phyloP scores from a whole-genome alignment of 257 asterid genomes.

The Eustoma russellianum region DNA sequence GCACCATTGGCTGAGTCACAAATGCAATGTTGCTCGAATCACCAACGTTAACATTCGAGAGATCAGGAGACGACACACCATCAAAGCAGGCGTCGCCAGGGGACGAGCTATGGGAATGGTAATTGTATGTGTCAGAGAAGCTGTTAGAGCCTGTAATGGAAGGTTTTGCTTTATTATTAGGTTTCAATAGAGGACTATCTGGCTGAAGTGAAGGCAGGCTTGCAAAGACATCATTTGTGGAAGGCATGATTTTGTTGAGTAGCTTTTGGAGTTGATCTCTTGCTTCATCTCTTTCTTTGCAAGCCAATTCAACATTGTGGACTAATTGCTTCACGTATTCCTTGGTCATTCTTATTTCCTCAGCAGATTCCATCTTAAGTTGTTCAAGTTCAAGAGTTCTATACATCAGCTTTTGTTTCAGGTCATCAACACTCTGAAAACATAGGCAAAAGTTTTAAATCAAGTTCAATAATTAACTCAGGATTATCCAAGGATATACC shows the following conservation, averaged over 20 bases:
- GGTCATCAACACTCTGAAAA: conserved; percentile 28
- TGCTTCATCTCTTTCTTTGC: conserved; percentile 37
- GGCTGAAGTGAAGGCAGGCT: conserved; percentile 8
- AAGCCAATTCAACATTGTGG: conserved; percentile 17
- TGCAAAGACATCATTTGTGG: conserved; percentile 5
- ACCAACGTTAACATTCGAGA: conserved; percentile 21
- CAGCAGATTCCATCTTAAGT: conserved; percentile 21
- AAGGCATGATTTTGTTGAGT: conserved; percentile 21
- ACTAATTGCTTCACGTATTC: conserved; percentile 20
- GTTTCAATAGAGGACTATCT: conserved; percentile 12
- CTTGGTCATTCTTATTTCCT: conserved; percentile 22
- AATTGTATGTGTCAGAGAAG: conserved; percentile 42
- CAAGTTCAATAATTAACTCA: too few relatives aligned
- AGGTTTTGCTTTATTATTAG: too few relatives aligned
- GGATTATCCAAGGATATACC: too few relatives aligned
- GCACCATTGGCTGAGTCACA: conserved; percentile 14
- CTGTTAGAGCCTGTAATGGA: conserved; percentile 49
- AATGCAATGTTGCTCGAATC: conserved; percentile 12
- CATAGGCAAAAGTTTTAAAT: neutral
- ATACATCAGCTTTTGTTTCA: conserved; percentile 24
- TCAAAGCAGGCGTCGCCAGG: conserved; percentile 39
- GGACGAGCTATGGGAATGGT: conserved; percentile 36
- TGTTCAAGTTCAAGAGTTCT: conserved; percentile 25
- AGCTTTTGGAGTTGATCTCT: conserved; percentile 29
- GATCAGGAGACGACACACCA: conserved; percentile 43